Percentiles rank a stretch among this genome's conserved stretches.
phyloP scores from a whole-genome alignment of 2,329 filamentous ascomycete species.

The Cordyceps farinosa region DNA sequence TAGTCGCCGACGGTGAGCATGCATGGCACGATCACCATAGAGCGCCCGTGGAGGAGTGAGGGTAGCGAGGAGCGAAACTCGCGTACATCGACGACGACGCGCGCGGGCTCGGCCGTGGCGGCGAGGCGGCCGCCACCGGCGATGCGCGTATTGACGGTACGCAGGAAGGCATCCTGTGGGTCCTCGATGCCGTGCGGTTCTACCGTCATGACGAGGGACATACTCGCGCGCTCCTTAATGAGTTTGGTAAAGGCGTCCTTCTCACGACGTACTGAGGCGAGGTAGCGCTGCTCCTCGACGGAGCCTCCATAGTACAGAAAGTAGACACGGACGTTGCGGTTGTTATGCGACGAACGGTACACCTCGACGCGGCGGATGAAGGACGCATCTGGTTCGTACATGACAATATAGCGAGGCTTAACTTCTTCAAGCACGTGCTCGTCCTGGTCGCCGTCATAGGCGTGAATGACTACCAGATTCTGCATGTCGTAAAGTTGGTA shows the following conservation, averaged over 20 bases:
- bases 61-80: slow-evolving; percentile 93
- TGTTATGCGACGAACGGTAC: slow-evolving; percentile 89
- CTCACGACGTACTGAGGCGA: slow-evolving; percentile 84
- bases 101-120: slow-evolving; percentile 81
- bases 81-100: slow-evolving; percentile 91
- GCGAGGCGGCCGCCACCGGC: slow-evolving; percentile 82
- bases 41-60: slow-evolving; percentile 83
- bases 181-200: slow-evolving; percentile 69
- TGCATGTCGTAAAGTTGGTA: slow-evolving; percentile 90
- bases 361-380: slow-evolving; percentile 95
- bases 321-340: slow-evolving; percentile 85
- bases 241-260: slow-evolving; percentile 95
- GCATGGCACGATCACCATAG: slow-evolving; percentile 85
- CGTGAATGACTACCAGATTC: slow-evolving; percentile 82
- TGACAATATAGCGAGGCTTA: slow-evolving; percentile 90
- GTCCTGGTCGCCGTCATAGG: slow-evolving; percentile 93
- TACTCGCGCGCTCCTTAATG: slow-evolving; percentile 89
- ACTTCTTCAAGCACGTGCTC: slow-evolving; percentile 95
- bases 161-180: slow-evolving; percentile 85
- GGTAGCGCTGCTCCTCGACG: slow-evolving; percentile 91
- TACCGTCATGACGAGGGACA: slow-evolving; percentile 82
- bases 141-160: slow-evolving; percentile 94
- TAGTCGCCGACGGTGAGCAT: slow-evolving; percentile 97
- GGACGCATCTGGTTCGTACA: slow-evolving; percentile 94
- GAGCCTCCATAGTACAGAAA: slow-evolving; percentile 95